Percentiles rank a stretch among this genome's conserved stretches.
These are phyloP conservation scores for Chrysanthemum makinoi DNA, from an alignment of 129 eudicot genomes.

Conservation along the genomic window DNA sequence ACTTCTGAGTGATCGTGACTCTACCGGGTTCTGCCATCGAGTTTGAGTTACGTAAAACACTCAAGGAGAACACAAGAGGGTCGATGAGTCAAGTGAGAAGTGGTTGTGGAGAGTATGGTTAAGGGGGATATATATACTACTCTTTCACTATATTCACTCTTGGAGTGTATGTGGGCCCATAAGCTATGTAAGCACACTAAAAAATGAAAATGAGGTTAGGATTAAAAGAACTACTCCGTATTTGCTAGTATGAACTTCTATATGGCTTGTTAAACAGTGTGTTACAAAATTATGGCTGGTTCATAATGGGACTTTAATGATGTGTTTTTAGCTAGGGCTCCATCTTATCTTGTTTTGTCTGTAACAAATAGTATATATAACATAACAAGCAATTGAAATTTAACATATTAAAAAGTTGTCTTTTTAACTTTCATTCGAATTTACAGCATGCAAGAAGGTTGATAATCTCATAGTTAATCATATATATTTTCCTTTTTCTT, in stretches of 20 bases:
- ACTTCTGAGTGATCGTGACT: constrained; percentile 18
- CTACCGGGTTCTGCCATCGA: constrained; percentile 26
- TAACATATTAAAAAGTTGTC: too few relatives aligned
- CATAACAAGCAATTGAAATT: too few relatives aligned
- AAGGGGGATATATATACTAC: constrained; percentile 21
- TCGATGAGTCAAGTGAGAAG: background rate
- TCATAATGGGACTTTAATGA: too few relatives aligned
- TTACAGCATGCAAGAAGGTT: too few relatives aligned
- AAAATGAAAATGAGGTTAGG: background rate
- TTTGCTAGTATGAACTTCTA: background rate
- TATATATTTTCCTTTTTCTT: too few relatives aligned
- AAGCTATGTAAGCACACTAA: background rate
- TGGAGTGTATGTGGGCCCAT: constrained; percentile 16
- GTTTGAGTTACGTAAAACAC: constrained; percentile 11
- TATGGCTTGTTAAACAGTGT: background rate
- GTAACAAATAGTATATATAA: too few relatives aligned
- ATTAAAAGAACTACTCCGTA: background rate
- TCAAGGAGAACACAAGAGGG: background rate
- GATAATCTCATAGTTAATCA: too few relatives aligned
- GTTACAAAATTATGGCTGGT: background rate
- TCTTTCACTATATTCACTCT: background rate
- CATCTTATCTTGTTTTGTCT: too few relatives aligned
- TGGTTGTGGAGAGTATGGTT: constrained; percentile 15
- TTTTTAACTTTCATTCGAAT: too few relatives aligned
- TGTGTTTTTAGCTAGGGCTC: too few relatives aligned